These are phyloP conservation scores for Edaphochlamys debaryana DNA, from an alignment of 139 green algal genomes.

Conservation along the genomic window DNA sequence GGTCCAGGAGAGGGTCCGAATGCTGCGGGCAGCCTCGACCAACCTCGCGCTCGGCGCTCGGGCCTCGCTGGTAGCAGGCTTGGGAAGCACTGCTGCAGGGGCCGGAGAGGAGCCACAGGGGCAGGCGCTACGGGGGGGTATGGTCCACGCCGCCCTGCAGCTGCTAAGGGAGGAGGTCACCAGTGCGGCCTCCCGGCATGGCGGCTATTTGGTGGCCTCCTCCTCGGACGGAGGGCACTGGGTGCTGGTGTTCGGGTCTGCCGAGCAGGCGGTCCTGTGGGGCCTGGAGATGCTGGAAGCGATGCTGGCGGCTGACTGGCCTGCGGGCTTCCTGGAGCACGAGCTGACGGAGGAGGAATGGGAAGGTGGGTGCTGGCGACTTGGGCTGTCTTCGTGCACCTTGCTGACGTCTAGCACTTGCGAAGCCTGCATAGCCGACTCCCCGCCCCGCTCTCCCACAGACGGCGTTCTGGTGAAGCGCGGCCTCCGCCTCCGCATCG, in stretches of 20 bases:
- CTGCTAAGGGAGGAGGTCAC: not conserved
- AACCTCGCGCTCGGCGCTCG: no score
- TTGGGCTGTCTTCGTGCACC: not conserved
- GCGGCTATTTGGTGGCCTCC: not conserved
- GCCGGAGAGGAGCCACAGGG: not conserved
- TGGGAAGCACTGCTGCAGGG: no score
- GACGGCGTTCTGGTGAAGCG: slow-evolving; percentile 5
- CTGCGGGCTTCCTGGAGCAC: slow-evolving; percentile 5
- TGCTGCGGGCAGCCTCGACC: not conserved
- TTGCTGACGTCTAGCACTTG: not conserved
- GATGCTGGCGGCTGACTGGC: not conserved
- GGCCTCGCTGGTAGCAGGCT: no score
- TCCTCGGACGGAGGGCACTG: slow-evolving; percentile 1
- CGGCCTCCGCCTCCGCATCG: slow-evolving; percentile 24
- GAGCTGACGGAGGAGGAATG: slow-evolving; percentile 7
- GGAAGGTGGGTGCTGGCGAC: not conserved
- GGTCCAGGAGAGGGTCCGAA: not conserved
- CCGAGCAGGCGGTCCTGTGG: not conserved
- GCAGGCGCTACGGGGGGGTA: not conserved
- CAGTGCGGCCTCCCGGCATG: not conserved
- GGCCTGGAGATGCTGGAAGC: not conserved
- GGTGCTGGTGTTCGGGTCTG: not conserved
- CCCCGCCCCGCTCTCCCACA: not conserved
- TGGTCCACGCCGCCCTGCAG: not conserved
- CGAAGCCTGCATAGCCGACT: not conserved